Percentiles rank a stretch among this genome's conserved stretches.
These are phyloP conservation scores for Lotus japonicus DNA, from an alignment of 306 rosid genomes.

Conservation along the genomic window DNA sequence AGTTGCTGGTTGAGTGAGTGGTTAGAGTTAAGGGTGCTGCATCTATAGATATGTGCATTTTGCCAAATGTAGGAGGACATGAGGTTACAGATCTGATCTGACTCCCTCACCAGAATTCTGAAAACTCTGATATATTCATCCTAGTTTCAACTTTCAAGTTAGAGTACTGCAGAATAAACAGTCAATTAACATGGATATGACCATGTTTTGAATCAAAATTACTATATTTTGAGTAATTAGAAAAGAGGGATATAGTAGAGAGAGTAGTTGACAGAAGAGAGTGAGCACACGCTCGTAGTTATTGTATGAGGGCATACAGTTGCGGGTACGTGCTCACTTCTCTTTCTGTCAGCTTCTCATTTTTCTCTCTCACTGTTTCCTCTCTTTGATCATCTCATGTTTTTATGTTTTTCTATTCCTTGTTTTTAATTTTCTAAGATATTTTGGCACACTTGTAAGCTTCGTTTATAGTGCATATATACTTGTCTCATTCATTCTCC, in stretches of 20 bases:
- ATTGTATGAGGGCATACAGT: conserved; percentile 53
- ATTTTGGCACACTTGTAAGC: too few relatives aligned
- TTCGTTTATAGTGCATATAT: neutral
- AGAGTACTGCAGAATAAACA: too few relatives aligned
- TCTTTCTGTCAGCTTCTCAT: conserved; percentile 54
- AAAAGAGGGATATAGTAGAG: too few relatives aligned
- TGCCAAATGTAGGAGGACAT: neutral
- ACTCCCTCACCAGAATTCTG: neutral
- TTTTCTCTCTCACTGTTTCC: too few relatives aligned
- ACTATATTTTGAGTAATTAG: too few relatives aligned
- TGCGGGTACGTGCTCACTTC: conserved; percentile 61
- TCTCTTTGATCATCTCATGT: too few relatives aligned
- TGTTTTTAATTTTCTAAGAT: too few relatives aligned
- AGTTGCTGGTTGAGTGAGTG: neutral
- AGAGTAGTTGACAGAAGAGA: conserved; percentile 84
- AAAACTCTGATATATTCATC: too few relatives aligned
- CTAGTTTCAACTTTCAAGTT: too few relatives aligned
- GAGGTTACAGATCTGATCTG: neutral
- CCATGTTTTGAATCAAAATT: too few relatives aligned
- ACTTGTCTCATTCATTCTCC: neutral
- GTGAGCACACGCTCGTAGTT: conserved; percentile 68
- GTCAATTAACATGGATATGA: too few relatives aligned
- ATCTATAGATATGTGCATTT: neutral
- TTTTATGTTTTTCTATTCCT: too few relatives aligned
- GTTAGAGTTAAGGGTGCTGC: neutral